phyloP scores from a whole-genome alignment of 305 asterid species.

The Fraxinus floribunda region DNA sequence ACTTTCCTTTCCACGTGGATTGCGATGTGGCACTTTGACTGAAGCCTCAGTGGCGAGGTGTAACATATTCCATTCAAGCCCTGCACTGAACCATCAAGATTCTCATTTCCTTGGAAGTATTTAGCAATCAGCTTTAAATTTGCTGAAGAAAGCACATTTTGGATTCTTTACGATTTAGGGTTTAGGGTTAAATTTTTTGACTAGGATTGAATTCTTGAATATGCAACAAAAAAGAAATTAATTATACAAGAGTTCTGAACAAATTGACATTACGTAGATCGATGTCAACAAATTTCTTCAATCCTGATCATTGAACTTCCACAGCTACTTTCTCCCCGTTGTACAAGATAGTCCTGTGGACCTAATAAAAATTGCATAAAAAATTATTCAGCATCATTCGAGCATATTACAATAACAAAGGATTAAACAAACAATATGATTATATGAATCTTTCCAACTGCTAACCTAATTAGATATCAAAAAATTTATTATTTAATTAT shows the following conservation, averaged over 20 bases:
- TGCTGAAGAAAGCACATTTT: constrained; percentile 41
- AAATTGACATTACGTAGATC: constrained; percentile 54
- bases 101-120: constrained; percentile 84
- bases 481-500: too few relatives aligned
- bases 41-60: too few relatives aligned
- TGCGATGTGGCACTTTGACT: too few relatives aligned
- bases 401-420: not conserved
- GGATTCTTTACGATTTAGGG: too few relatives aligned
- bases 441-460: not conserved
- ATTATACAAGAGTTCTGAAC: not conserved
- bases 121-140: constrained; percentile 83
- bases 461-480: too few relatives aligned
- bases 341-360: constrained; percentile 86
- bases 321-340: constrained; percentile 82
- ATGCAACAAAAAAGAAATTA: not conserved
- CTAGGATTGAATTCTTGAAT: not conserved
- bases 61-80: too few relatives aligned
- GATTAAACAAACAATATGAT: not conserved
- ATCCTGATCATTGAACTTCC: constrained; percentile 91
- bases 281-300: constrained; percentile 80
- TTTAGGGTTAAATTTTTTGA: too few relatives aligned
- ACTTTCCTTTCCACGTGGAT: too few relatives aligned
- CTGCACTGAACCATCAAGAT: constrained; percentile 70
- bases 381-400: constrained; percentile 31
- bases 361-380: constrained; percentile 45